phyloP scores from a whole-genome alignment of 192 early-diverging fungal genomes.

The Paraglomus brasilianum region DNA sequence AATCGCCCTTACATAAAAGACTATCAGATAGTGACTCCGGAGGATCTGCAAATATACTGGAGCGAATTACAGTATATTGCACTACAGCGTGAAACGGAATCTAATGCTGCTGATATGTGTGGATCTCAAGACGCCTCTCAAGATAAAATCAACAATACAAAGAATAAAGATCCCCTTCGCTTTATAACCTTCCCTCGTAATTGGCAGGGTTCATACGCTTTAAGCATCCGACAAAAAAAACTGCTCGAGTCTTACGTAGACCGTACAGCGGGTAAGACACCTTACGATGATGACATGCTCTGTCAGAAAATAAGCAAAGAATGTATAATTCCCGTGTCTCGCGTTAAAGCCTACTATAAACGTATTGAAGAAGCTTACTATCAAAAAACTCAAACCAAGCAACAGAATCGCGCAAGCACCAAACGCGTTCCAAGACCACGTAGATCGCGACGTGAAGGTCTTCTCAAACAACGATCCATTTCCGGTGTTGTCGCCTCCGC shows the following conservation, averaged over 20 bases:
- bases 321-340: constrained; percentile 8
- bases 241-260: constrained; percentile 32
- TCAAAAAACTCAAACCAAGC: constrained; percentile 11
- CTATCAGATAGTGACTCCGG: constrained; percentile 21
- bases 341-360: constrained; percentile 29
- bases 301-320: constrained; percentile 31
- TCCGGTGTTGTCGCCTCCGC: constrained; percentile 17
- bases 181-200: constrained; percentile 27
- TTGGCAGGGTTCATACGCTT: constrained; percentile 30
- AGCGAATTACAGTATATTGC: constrained; percentile 33
- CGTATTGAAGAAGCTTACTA: constrained; percentile 28
- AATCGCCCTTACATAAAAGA: constrained; percentile 21
- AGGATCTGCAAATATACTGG: constrained; percentile 33
- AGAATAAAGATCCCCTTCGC: constrained; percentile 25
- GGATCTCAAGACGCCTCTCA: background rate
- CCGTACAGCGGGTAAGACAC: constrained; percentile 29
- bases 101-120: background rate
- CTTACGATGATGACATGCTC: constrained; percentile 28
- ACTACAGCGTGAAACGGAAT: constrained; percentile 16
- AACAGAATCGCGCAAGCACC: background rate
- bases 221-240: constrained; percentile 18
- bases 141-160: background rate
- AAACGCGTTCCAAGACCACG: constrained; percentile 1
- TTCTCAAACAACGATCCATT: background rate
- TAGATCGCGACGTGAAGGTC: constrained; percentile 6